These are phyloP conservation scores for Apiospora sp. DNA, from an alignment of 2,329 filamentous ascomycete genomes.

Conservation along the genomic window DNA sequence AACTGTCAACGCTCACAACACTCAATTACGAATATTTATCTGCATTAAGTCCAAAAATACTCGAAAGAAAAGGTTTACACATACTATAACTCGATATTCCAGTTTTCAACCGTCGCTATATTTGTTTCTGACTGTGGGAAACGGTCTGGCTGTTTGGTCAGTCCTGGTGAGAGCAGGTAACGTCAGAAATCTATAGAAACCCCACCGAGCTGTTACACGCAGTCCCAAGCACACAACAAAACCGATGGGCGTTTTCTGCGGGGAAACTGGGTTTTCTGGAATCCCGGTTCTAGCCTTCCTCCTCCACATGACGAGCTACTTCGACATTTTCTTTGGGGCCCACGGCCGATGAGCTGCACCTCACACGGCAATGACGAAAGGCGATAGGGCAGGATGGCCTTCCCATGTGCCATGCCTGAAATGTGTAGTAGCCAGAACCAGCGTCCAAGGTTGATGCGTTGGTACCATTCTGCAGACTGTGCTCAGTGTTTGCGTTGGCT, in stretches of 20 bases:
- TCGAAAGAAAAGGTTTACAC: no score
- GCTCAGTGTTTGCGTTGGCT: neutral
- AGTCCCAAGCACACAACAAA: neutral
- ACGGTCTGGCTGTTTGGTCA: neutral
- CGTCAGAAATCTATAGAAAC: neutral
- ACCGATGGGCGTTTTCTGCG: slow-evolving; percentile 13
- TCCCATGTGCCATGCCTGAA: neutral
- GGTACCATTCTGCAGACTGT: neutral
- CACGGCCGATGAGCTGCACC: neutral
- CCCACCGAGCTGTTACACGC: slow-evolving; percentile 2
- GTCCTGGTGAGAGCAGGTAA: neutral
- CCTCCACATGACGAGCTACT: slow-evolving; percentile 15
- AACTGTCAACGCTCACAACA: no score
- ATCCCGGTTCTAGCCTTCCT: slow-evolving; percentile 6
- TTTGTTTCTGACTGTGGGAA: neutral
- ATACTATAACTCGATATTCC: no score
- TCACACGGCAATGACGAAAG: slow-evolving; percentile 15
- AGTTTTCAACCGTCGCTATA: neutral
- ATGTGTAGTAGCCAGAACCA: neutral
- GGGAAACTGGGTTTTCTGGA: slow-evolving; percentile 12
- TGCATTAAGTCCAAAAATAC: no score
- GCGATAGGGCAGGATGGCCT: neutral
- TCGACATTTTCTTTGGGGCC: neutral
- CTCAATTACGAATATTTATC: no score
- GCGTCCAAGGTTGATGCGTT: neutral